phyloP scores from a whole-genome alignment of 2,329 filamentous ascomycete species.

The Botryotinia narcissicola region DNA sequence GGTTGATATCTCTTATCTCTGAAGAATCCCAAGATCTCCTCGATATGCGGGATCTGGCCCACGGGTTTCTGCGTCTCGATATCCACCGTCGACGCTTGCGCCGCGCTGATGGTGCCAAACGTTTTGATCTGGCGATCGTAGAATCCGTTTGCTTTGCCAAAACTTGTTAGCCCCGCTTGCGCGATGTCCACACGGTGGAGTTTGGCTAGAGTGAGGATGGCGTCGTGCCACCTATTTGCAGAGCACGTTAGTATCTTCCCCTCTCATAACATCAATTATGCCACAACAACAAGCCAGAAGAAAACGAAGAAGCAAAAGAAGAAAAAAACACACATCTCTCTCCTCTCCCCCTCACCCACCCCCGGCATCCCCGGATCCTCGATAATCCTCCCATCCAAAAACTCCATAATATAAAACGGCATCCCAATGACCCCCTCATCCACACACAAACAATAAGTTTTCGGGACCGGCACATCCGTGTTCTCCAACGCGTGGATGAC shows the following conservation, averaged over 20 bases:
- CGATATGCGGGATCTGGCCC: constrained; percentile 79
- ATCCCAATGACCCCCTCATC: constrained; percentile 79
- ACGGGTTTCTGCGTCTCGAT: constrained; percentile 74
- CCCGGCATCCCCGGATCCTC: constrained; percentile 81
- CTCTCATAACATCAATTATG: neutral
- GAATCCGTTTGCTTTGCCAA: constrained; percentile 73
- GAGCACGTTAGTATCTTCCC: constrained; percentile 7
- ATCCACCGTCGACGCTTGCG: constrained; percentile 74
- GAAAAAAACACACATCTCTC: constrained; percentile 56
- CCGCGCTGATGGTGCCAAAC: constrained; percentile 72
- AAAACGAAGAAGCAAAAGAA: too few relatives aligned
- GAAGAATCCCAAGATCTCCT: constrained; percentile 79
- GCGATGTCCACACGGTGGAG: constrained; percentile 74
- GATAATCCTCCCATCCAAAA: constrained; percentile 89
- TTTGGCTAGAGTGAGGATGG: constrained; percentile 77
- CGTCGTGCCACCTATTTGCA: constrained; percentile 68
- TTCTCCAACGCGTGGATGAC: constrained; percentile 78
- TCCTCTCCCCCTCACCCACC: constrained; percentile 65
- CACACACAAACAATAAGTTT: constrained; percentile 80
- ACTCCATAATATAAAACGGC: constrained; percentile 96
- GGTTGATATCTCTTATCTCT: constrained; percentile 67
- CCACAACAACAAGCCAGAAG: neutral
- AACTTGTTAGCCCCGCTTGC: constrained; percentile 65
- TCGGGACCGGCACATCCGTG: constrained; percentile 84
- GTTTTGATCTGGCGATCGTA: constrained; percentile 84